A percentile compares a stretch with the other conserved stretches of the same genome.
Conservation (phyloP, 306 rosid species). For the Quercus berberidifolia region DNA sequence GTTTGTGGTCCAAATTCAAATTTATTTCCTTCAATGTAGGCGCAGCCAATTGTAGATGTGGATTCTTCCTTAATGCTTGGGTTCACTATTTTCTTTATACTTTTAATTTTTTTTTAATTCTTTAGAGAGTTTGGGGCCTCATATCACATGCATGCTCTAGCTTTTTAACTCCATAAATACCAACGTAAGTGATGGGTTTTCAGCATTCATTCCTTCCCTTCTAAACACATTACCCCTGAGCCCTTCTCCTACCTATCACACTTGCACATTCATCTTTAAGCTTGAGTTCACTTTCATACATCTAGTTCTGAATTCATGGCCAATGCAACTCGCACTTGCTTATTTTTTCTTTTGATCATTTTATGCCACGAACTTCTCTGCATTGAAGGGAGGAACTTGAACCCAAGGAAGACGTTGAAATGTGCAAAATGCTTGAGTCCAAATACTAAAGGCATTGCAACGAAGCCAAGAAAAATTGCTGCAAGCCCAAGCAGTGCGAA, state of each 20-base stretch:
- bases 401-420: slow-evolving; percentile 22
- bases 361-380: slow-evolving; percentile 39
- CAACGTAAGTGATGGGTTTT: not conserved
- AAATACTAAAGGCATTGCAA: slow-evolving; percentile 6
- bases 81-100: not conserved
- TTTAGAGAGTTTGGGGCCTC: not conserved
- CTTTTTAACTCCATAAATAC: slow-evolving; percentile 15
- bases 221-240: not conserved
- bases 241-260: not conserved
- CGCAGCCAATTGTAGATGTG: not conserved
- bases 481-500: slow-evolving; percentile 11
- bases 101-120: not conserved
- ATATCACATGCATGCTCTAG: not conserved
- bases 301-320: slow-evolving; percentile 37
- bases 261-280: not conserved
- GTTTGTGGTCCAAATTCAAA: not conserved
- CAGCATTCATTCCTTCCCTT: not conserved
- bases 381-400: slow-evolving; percentile 52
- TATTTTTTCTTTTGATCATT: slow-evolving; percentile 40
- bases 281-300: not conserved
- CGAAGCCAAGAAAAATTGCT: not conserved
- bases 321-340: slow-evolving; percentile 26
- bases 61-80: slow-evolving; percentile 18
- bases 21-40: not conserved
- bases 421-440: not conserved